Percentiles rank a stretch among this genome's conserved stretches.
phyloP scores from a whole-genome alignment of 805 yeast genomes.

The Kregervanrija pseudodelftensis region DNA sequence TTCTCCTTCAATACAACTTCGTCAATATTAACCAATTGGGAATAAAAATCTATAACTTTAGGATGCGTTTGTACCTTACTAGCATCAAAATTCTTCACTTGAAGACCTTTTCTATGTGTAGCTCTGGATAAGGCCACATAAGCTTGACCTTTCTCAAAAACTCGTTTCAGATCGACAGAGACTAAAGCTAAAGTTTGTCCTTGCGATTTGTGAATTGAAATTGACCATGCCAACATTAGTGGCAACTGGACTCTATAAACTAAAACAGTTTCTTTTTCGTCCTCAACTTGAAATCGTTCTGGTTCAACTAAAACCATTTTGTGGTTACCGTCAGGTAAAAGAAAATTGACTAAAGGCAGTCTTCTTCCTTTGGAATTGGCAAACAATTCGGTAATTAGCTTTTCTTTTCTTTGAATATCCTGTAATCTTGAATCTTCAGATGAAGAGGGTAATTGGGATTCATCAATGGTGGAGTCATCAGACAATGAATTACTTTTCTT shows the following conservation, averaged over 20 bases:
- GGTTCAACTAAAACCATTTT: constrained; percentile 75
- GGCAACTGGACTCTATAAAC: constrained; percentile 81
- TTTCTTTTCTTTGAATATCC: constrained; percentile 40
- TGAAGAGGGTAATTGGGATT: not conserved
- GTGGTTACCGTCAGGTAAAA: constrained; percentile 60
- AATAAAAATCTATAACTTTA: constrained; percentile 66
- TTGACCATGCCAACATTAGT: constrained; percentile 89
- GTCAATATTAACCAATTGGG: constrained; percentile 33
- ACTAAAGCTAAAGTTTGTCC: constrained; percentile 82
- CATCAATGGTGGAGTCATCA: too few species aligned
- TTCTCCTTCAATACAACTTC: constrained; percentile 14
- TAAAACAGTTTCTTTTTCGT: constrained; percentile 57
- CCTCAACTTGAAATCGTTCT: constrained; percentile 76
- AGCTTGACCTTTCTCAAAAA: constrained; percentile 91
- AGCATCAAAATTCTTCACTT: constrained; percentile 65
- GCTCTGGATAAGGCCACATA: constrained; percentile 95
- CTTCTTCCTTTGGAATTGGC: constrained; percentile 37
- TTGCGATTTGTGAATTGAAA: constrained; percentile 93
- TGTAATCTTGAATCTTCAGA: not conserved
- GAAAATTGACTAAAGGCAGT: constrained; percentile 74
- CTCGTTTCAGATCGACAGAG: constrained; percentile 64
- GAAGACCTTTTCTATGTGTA: constrained; percentile 66
- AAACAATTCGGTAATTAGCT: constrained; percentile 36
- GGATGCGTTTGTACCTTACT: constrained; percentile 61
- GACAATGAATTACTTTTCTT: too few species aligned